Percentiles rank a stretch among this genome's conserved stretches.
Conservation (phyloP, 768 basidiomycete species). For the Mycena galericulata region DNA sequence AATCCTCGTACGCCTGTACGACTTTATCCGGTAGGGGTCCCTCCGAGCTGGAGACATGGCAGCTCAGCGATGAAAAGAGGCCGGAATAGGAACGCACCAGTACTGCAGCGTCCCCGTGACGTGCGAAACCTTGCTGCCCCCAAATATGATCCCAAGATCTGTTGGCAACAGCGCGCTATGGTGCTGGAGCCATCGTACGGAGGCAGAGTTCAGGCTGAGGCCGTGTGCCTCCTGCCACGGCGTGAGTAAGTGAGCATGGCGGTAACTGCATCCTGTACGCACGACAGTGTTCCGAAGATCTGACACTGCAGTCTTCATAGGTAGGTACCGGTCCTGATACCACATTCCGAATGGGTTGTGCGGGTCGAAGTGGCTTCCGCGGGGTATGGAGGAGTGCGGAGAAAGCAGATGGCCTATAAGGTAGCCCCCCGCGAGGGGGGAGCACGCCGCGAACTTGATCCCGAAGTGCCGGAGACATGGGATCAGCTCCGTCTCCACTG, state of each 20-base stretch:
- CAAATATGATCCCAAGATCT: conserved; percentile 58
- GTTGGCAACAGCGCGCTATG: conserved; percentile 53
- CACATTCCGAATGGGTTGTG: conserved; percentile 46
- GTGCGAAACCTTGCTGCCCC: conserved; percentile 57
- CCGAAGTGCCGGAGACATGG: conserved; percentile 60
- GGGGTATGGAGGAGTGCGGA: conserved; percentile 33
- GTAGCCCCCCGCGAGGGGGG: conserved; percentile 58
- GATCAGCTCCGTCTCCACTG: conserved; percentile 49
- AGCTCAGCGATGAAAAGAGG: neutral
- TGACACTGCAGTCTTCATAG: conserved; percentile 50
- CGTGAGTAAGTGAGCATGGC: neutral
- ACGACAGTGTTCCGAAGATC: conserved; percentile 53
- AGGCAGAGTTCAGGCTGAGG: conserved; percentile 57
- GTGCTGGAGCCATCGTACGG: conserved; percentile 64
- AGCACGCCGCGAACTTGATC: conserved; percentile 55
- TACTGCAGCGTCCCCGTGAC: conserved; percentile 27
- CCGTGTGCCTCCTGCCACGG: conserved; percentile 50
- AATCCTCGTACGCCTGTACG: conserved; percentile 59
- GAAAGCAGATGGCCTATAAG: conserved; percentile 55
- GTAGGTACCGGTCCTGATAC: conserved; percentile 56
- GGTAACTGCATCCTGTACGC: conserved; percentile 27
- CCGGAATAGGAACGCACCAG: conserved; percentile 10
- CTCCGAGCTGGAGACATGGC: conserved; percentile 50
- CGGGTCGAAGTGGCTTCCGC: conserved; percentile 56
- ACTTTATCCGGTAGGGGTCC: conserved; percentile 65